Evolutionary conservation across 2,329 filamentous ascomycete species (phyloP), one percentile per base, ranked within the genome.

Genomic region (Monosporascus sp.): DNA sequence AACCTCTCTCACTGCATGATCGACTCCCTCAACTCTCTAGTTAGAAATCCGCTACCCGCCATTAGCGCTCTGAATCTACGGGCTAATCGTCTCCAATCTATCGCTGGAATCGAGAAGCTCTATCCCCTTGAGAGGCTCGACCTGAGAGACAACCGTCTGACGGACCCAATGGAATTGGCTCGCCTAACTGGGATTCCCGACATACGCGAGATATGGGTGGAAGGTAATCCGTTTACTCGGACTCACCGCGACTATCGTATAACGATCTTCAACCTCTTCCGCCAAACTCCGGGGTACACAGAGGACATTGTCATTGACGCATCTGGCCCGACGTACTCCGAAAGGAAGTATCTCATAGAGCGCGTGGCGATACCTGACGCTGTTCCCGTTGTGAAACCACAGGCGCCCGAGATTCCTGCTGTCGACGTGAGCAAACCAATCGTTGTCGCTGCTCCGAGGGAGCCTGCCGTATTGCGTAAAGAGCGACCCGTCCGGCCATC

Each of bases 1-100:
- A 97, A 99, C 64, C 78, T 99, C 25, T 96, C 93, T 4, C 89
- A 96, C 64, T 97, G 93, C 78, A 97, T 97, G 92, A 97, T 99
- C 58, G 89, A 93, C 62, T 94, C 91, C 17, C 78, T 99, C 52
- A 89, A 95, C 63, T 96, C 93, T 2, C 77, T 99, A 43, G 85
- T 85, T 2, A 85, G 88, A 58, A 94, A 88, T 63, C 90, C 94
- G 14, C 79, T 99, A 5, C 93, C 94, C 27, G 93, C 94, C 20
- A 96, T 99, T 57, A 95, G 89, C 1, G 92, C 92, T 1, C 77
- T 99, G 53, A 97, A 97, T 65, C 81, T 99, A 52, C 86, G 93
- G 53, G 89, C 84, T 48, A 99, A 99, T 68, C 85, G 92, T 46
- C 80, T 99, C 54, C 81, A 84, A 54, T 96, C 91, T 2, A 81